phyloP scores from a whole-genome alignment of 768 basidiomycete genomes.

The Trametes cubensis region DNA sequence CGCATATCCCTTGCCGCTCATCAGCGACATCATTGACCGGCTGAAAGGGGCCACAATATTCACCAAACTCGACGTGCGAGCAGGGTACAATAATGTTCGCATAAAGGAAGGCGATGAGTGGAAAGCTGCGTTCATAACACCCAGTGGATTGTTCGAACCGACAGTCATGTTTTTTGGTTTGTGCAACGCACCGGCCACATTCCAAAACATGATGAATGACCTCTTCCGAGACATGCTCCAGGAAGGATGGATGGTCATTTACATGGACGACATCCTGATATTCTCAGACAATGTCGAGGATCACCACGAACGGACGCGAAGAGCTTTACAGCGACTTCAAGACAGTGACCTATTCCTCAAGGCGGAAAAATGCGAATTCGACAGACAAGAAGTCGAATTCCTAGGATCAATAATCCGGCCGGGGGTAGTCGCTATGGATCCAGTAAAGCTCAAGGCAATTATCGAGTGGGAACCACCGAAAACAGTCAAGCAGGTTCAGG shows the following conservation, averaged over 20 bases:
- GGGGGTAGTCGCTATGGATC: too few species aligned
- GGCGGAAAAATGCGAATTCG: too few species aligned
- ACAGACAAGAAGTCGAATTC: too few species aligned
- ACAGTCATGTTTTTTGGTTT: neutral
- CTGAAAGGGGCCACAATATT: constrained; percentile 28
- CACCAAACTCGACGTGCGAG: constrained; percentile 34
- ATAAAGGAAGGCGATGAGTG: constrained; percentile 28
- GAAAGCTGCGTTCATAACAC: constrained; percentile 35
- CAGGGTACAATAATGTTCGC: constrained; percentile 38
- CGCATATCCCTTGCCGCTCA: constrained; percentile 38
- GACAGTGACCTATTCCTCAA: too few species aligned
- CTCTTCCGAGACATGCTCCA: neutral
- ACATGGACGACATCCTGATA: neutral
- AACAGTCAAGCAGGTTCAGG: too few species aligned
- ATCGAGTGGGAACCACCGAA: too few species aligned
- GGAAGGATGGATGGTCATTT: neutral
- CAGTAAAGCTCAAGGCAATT: too few species aligned
- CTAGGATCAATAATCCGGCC: too few species aligned
- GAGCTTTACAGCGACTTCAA: too few species aligned
- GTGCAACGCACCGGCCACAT: neutral
- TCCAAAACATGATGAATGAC: neutral
- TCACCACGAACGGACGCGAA: too few species aligned
- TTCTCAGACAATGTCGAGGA: too few species aligned
- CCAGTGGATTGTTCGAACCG: neutral
- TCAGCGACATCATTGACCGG: constrained; percentile 30